Conservation (phyloP, 2,329 filamentous ascomycete species). For the Colletotrichum neosansevieriae region DNA sequence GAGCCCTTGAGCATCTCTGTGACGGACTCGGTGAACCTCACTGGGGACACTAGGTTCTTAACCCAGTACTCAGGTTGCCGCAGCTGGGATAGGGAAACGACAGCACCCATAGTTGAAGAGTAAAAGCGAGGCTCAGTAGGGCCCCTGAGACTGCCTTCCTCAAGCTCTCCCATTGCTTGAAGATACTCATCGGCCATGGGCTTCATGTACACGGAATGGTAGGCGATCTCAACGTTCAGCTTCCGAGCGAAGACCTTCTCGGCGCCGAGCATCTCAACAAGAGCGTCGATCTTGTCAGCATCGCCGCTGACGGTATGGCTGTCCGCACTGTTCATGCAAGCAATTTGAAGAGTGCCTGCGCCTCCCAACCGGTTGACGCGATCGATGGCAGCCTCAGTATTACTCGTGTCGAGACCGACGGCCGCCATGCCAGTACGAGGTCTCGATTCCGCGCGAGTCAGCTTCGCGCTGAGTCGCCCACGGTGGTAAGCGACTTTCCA, state of each 20-base stretch:
- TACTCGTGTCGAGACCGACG: conserved; percentile 49
- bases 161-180: conserved; percentile 25
- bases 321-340: conserved; percentile 64
- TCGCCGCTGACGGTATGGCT: conserved; percentile 62
- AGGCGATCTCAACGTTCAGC: conserved; percentile 63
- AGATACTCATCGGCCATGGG: conserved; percentile 53
- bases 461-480: conserved; percentile 47
- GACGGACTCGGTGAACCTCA: conserved; percentile 59
- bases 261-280: conserved; percentile 48
- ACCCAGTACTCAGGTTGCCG: conserved; percentile 57
- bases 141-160: conserved; percentile 16
- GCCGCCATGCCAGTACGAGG: conserved; percentile 54
- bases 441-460: conserved; percentile 49
- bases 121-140: conserved; percentile 24
- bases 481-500: conserved; percentile 64
- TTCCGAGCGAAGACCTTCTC: conserved; percentile 59
- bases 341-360: conserved; percentile 49
- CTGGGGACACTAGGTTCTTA: conserved; percentile 54
- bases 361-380: conserved; percentile 45
- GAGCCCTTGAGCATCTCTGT: conserved; percentile 44
- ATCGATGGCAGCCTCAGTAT: conserved; percentile 42
- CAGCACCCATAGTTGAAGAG: conserved; percentile 25
- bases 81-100: conserved; percentile 7
- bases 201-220: conserved; percentile 67
- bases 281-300: conserved; percentile 43